phyloP scores from a whole-genome alignment of 768 basidiomycete species.

The Agrocybe praecox region DNA sequence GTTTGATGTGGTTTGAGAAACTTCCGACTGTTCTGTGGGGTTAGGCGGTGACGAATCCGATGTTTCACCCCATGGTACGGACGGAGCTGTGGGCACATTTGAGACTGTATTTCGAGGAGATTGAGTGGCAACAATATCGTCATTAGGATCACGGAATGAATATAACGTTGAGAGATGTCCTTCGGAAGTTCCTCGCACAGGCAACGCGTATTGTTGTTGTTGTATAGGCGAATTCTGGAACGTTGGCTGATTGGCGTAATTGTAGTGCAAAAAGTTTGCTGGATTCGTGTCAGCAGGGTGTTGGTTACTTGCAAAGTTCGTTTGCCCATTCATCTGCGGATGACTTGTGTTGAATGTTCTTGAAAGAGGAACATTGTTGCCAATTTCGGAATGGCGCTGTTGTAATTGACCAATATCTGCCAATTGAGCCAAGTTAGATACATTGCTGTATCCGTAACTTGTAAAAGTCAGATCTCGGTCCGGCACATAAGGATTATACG shows the following conservation, averaged over 20 bases:
- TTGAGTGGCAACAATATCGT: slow-evolving; percentile 8
- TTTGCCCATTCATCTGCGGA: slow-evolving; percentile 6
- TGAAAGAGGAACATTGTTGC: slow-evolving; percentile 6
- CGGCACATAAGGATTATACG: slow-evolving; percentile 19
- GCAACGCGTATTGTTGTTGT: slow-evolving; percentile 13
- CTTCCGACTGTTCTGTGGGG: not conserved
- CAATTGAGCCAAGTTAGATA: not conserved
- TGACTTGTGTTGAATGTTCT: slow-evolving; percentile 10
- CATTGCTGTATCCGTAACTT: slow-evolving; percentile 16
- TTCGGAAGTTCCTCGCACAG: slow-evolving; percentile 11
- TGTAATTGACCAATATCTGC: not conserved
- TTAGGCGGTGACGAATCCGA: slow-evolving; percentile 5
- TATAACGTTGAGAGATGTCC: slow-evolving; percentile 3
- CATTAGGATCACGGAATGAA: slow-evolving; percentile 12
- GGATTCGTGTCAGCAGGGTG: slow-evolving; percentile 6
- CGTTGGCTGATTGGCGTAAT: slow-evolving; percentile 10
- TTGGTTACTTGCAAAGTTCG: slow-evolving; percentile 3
- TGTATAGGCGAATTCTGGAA: slow-evolving; percentile 16
- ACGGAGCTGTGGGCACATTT: slow-evolving; percentile 1
- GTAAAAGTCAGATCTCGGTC: slow-evolving; percentile 20
- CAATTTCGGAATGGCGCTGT: slow-evolving; percentile 9
- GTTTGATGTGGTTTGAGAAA: not conserved
- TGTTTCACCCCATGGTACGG: slow-evolving; percentile 15
- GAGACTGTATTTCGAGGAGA: slow-evolving; percentile 1
- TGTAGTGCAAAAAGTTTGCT: slow-evolving; percentile 11